These are phyloP conservation scores for Peziza echinospora DNA, from an alignment of 495 filamentous ascomycete genomes.

Conservation along the genomic window DNA sequence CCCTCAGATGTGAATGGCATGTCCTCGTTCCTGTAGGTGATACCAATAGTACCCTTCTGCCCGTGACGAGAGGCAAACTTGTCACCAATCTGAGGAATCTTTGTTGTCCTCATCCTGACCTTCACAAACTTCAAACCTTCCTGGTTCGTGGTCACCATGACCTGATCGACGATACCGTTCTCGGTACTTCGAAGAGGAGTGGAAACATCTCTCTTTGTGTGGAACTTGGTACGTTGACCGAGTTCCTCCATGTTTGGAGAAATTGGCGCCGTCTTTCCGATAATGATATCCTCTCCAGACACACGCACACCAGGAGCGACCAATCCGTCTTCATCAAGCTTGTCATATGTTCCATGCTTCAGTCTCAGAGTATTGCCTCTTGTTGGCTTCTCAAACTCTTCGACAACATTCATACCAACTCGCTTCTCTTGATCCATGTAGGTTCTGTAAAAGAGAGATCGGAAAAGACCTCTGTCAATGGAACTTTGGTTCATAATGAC, in stretches of 20 bases:
- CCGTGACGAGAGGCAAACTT: constrained; percentile 99
- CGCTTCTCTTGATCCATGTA: constrained; percentile 93
- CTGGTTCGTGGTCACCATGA: constrained; percentile 78
- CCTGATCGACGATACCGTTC: constrained; percentile 85
- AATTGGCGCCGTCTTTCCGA: constrained; percentile 92
- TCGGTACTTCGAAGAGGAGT: constrained; percentile 88
- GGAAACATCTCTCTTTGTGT: constrained; percentile 84
- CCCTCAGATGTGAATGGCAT: constrained; percentile 96
- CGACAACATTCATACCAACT: constrained; percentile 69
- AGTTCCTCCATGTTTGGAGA: constrained; percentile 81
- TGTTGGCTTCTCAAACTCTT: constrained; percentile 85
- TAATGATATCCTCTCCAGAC: constrained; percentile 95
- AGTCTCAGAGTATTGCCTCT: constrained; percentile 67
- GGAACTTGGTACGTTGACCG: constrained; percentile 68
- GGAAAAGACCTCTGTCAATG: constrained; percentile 90
- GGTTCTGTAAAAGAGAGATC: constrained; percentile 90
- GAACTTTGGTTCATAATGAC: constrained; percentile 99
- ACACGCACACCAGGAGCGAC: constrained; percentile 83
- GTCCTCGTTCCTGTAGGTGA: constrained; percentile 90
- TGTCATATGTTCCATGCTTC: constrained; percentile 93
- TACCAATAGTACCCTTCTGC: constrained; percentile 97
- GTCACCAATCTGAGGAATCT: constrained; percentile 95
- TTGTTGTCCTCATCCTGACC: constrained; percentile 89
- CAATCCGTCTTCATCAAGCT: constrained; percentile 87
- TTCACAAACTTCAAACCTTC: constrained; percentile 85